Base-by-base conservation (phyloP, 2,329 filamentous ascomycete genomes). In the Pseudogymnoascus sp. region DNA sequence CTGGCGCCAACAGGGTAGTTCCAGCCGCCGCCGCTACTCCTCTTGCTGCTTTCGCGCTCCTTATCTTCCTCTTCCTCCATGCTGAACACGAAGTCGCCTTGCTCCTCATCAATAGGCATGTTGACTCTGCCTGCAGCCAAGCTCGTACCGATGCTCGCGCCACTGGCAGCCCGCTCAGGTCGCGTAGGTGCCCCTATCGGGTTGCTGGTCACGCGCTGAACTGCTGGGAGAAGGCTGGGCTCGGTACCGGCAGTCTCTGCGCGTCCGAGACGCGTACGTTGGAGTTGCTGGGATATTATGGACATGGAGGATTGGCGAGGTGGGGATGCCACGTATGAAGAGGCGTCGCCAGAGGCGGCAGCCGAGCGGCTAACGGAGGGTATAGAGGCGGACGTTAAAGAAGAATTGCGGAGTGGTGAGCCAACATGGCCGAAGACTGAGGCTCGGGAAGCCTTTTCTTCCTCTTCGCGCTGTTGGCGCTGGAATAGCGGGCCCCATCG, bases 401-500 rank as follows among this genome's bases (percentile, higher is more conserved):
- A 81, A 7, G 85, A 87, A 71, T 86, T 87, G 16, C 85, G 82
- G 63, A 88, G 76, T 14, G 85, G 85, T 66, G 84, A 87, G 19
- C 85, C 85, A 37, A 88, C 85, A 67, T 88, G 85, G 6, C 85
- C 85, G 70, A 88, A 88, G 3, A 79, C 82, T n/a, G 84, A 86
- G 3, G 77, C 74, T 6, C 63, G 74, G 70, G 67, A 71, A 60
- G 81, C 80, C 24, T 66, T 67, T 33, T 73, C 71, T 65, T 74
- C 72, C 59, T 86, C 84, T 59, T 87, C 84, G 61, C 84, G 82
- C 71, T 81, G 81, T 65, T 85, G 83, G 38, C 83, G 80, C 68
- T 85, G 82, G 73, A 86, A 87, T 19, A 85, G 73, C 6, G 84
- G 78, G 2, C 82, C 83, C 84, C 84, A 88, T 59, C 83, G 81